Evolutionary conservation across 176 grass and related monocot genomes (phyloP), one percentile per base, ranked within the genome.

Genomic region (Secale cereale): DNA sequence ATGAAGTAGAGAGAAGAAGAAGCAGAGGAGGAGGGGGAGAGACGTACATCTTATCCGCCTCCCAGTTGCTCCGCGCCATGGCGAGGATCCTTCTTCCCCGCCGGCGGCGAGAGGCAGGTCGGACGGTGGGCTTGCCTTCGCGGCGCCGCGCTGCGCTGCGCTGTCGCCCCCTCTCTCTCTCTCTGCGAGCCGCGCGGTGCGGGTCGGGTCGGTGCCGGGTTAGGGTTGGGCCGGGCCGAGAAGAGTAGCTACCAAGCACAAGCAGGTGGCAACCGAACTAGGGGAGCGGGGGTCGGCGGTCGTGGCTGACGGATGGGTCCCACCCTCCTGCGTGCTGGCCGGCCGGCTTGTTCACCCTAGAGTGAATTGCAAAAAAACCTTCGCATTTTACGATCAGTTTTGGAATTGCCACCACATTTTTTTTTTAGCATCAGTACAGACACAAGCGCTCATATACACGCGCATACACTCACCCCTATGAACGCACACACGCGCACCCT

Each of bases 51-150:
- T 97, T 97, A 85, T 97, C 95, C 7, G 95, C 95, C 79, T 97
- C 95, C 95, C 95, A 97, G 86, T 94, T 93, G 84, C 86, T 93
- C 90, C 93, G 92, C 64, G 95, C 90, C 95, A 97, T 97, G 77
- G 59, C 43, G 45, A 13, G 2, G 45, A 48, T 48, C 45, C 46
- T 17, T 16, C 45, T 0, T 43, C 14, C 8, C 1, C 61, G 30
- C 61, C 10, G 8, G 6, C 1, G 48, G 6, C 10, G 15, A n/a
- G n/a, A n/a, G n/a, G n/a, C n/a, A n/a, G n/a, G n/a, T n/a, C n/a
- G n/a, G n/a, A n/a, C n/a, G n/a, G n/a, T n/a, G n/a, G n/a, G n/a
- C n/a, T n/a, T n/a, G n/a, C n/a, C n/a, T n/a, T n/a, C n/a, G n/a
- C n/a, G n/a, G n/a, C n/a, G n/a, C n/a, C n/a, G n/a, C n/a, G n/a